Evolutionary conservation across 179 eudicot species (phyloP), one percentile per base, ranked within the genome.

Genomic region (Spergularia azorica): DNA sequence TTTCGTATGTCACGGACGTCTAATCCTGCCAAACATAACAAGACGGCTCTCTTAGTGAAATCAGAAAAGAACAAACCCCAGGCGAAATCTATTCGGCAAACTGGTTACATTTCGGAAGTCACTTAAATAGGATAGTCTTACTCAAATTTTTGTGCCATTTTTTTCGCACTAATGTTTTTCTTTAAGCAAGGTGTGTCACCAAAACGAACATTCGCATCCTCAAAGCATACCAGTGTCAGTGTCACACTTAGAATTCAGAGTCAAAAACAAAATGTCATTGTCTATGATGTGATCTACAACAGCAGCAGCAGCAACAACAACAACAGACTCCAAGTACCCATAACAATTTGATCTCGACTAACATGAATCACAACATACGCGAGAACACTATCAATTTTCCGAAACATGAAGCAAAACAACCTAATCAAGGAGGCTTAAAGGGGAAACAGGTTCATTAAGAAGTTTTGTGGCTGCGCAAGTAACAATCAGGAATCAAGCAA

Each of bases 1-100:
- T 79, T 55, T 68, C 51, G 3, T 58, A 15, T 32, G 54, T 79
- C 67, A 63, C 71, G 48, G 48, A 78, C 52, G 36, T 63, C 46
- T 16, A 21, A 21, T 8, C 5, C 9, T 64, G 68, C 18, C 48
- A 9, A 64, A 5, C 18, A 38, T 36, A 64, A 38, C 2, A 58
- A 39, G 38, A 15, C 48, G 15, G 14, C 68, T 14, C 46, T 17
- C 62, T 58, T 58, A 58, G 11, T 6, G 11, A 58, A 17, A 58
- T 58, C 10, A 13, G 48, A 63, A 63, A 4, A 43, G 67, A 32
- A 3, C 0, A 21, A 32, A 5, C 14, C 8, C 36, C 2, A 0
- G 61, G 5, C 62, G 6, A 17, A 58, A 9, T 18, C 26, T 21
- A n/a, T 58, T 58, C 20, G 17, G 32, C 5, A 18, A n/a, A 18